A percentile compares a stretch with the other conserved stretches of the same genome.
phyloP scores from a whole-genome alignment of 352 stramenopile species.

The Thraustochytrium striatum region DNA sequence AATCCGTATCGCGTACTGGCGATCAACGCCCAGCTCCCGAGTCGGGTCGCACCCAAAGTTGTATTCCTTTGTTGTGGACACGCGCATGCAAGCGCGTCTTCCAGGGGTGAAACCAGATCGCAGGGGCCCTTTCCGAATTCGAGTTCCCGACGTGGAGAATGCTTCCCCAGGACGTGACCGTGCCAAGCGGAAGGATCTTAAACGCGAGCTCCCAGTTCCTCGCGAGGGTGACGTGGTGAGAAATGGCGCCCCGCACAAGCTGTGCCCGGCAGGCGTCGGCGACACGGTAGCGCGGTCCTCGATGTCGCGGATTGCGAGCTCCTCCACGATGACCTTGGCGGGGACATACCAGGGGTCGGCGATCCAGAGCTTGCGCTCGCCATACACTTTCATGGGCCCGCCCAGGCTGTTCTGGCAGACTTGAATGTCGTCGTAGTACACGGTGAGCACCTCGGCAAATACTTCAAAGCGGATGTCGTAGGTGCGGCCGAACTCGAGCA shows the following conservation, averaged over 20 bases:
- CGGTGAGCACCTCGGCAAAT: not conserved
- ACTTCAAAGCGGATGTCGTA: conserved; percentile 32
- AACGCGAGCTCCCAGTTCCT: conserved; percentile 21
- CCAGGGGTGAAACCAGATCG: conserved; percentile 6
- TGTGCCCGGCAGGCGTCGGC: not conserved
- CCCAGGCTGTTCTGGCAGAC: not conserved
- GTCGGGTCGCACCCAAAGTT: too few species aligned
- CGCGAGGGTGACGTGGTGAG: not conserved
- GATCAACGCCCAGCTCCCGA: not conserved
- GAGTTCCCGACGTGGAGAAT: conserved; percentile 3
- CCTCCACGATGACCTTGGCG: not conserved
- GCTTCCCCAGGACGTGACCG: not conserved
- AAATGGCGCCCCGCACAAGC: not conserved
- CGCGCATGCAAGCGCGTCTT: conserved; percentile 9
- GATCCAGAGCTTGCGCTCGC: conserved; percentile 7
- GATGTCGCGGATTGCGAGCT: not conserved
- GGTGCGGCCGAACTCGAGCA: conserved; percentile 7
- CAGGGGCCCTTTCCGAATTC: not conserved
- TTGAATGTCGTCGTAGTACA: not conserved
- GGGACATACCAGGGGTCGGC: conserved; percentile 1
- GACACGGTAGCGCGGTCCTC: conserved; percentile 1
- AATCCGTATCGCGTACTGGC: not conserved
- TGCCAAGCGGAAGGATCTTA: not conserved
- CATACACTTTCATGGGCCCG: not conserved
- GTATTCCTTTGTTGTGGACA: too few species aligned